Percentiles rank a stretch among this genome's conserved stretches.
phyloP scores from a whole-genome alignment of 1,284 basidiomycete genomes.

The Salmacisia buchloeana region DNA sequence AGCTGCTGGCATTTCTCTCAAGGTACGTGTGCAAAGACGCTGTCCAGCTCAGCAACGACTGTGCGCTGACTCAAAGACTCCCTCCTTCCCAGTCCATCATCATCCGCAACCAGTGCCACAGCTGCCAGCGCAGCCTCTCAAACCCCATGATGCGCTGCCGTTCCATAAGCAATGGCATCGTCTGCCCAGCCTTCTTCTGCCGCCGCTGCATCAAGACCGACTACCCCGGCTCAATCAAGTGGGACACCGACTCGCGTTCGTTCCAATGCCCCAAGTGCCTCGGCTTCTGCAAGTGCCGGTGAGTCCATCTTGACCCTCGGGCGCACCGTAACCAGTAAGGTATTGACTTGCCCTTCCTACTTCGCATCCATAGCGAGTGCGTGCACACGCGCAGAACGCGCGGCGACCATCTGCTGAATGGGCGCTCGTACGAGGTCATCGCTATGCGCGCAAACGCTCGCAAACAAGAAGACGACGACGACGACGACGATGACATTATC shows the following conservation, averaged over 20 bases:
- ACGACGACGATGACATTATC: background rate
- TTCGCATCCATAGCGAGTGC: background rate
- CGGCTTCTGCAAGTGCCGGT: slow-evolving; percentile 4
- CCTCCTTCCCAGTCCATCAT: slow-evolving; percentile 2
- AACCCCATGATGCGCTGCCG: background rate
- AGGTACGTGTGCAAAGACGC: too few relatives aligned
- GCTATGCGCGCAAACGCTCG: background rate
- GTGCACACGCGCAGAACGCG: background rate
- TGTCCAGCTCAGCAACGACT: too few relatives aligned
- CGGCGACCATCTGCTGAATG: slow-evolving; percentile 3
- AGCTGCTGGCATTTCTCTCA: too few relatives aligned
- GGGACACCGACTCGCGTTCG: slow-evolving; percentile 1
- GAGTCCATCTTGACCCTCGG: background rate
- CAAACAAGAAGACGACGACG: background rate
- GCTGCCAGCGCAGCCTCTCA: background rate
- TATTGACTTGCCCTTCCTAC: background rate
- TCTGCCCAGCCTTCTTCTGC: slow-evolving; percentile 2
- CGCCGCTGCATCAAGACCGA: background rate
- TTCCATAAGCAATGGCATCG: background rate
- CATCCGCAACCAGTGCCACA: slow-evolving; percentile 3
- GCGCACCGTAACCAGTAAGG: background rate
- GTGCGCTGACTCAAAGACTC: too few relatives aligned
- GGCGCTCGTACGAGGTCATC: background rate
- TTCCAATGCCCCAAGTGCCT: slow-evolving; percentile 8
- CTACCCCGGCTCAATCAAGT: background rate